Base-by-base conservation (phyloP, 306 rosid genomes). In the Acacia acuminata region DNA sequence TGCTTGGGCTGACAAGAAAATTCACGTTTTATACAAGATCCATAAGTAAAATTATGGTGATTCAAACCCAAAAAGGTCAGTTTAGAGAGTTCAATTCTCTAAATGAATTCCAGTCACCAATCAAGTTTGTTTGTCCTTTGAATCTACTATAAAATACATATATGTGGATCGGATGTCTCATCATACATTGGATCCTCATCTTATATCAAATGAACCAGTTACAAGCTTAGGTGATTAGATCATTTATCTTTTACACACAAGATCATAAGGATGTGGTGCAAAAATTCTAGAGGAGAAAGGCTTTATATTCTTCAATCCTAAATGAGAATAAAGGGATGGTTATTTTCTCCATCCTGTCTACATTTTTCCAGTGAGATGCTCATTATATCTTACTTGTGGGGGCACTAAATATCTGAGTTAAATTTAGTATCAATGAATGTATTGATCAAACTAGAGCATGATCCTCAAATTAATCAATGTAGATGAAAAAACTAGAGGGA, bases 401-500 rank as follows among this genome's bases (percentile, higher is more conserved):
- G 45, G 30, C 3, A 50, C 45, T 20, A 24, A 36, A 32, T 51
- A 36, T 55, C 51, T 32, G 22, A 13, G 27, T 61, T 19, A 38
- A 56, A 77, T 71, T 1, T 30, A 27, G 78, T 40, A 40, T 51
- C 76, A 36, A 36, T 15, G 20, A 3, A 73, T 40, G 51, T 56
- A 64, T 10, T 71, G 36, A 40, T 43, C 82, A 63, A 19, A 73
- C 42, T 51, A 51, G n/a, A 51, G 64, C 64, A 27, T 30, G 27
- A 50, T 19, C 51, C 42, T 73, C 66, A 80, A 83, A 65, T 71
- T 22, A 66, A 75, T 40, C 75, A 27, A 53, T 43, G 24, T 56
- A 47, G 77, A 85, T 45, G 24, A 47, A n/a, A 71, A 86, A 80
- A 79, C 14, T 75, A 78, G 66, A 36, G 82, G 13, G 32, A 34